Percentiles rank a stretch among this genome's conserved stretches.
phyloP scores from a whole-genome alignment of 805 yeast species.

The Cyberlindnera saturnus region DNA sequence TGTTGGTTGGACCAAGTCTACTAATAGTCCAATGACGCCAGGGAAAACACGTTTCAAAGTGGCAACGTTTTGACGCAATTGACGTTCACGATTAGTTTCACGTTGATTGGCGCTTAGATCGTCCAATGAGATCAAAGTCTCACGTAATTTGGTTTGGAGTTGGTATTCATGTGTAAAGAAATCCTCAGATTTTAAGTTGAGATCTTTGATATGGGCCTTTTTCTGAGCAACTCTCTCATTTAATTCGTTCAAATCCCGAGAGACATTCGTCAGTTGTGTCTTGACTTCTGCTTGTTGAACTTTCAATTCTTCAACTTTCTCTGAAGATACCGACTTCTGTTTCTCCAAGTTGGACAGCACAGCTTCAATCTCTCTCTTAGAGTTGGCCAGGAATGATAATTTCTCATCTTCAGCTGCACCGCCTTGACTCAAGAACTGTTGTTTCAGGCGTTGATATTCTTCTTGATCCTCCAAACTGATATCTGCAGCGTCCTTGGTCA shows the following conservation, averaged over 20 bases:
- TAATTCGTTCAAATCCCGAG: slow-evolving; percentile 23
- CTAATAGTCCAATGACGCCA: slow-evolving; percentile 76
- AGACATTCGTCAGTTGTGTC: slow-evolving; percentile 15
- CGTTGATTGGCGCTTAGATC: slow-evolving; percentile 72
- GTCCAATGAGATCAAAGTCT: slow-evolving; percentile 52
- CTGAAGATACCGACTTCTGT: slow-evolving; percentile 30
- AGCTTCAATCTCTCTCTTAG: slow-evolving; percentile 36
- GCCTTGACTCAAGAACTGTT: slow-evolving; percentile 49
- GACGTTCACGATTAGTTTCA: slow-evolving; percentile 65
- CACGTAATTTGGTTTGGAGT: slow-evolving; percentile 58
- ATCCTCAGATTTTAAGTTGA: slow-evolving; percentile 34
- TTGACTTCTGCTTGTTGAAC: slow-evolving; percentile 26
- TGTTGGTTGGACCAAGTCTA: slow-evolving; percentile 74
- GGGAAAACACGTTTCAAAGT: slow-evolving; percentile 70
- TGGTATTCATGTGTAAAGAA: slow-evolving; percentile 45
- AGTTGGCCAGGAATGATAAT: slow-evolving; percentile 34
- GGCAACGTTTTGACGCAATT: slow-evolving; percentile 65
- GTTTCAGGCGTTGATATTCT: slow-evolving; percentile 56
- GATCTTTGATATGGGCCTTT: slow-evolving; percentile 32
- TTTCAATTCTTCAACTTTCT: slow-evolving; percentile 30
- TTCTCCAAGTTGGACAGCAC: slow-evolving; percentile 33
- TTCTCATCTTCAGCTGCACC: slow-evolving; percentile 50
- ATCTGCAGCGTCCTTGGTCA: slow-evolving; percentile 26
- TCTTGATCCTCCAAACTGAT: slow-evolving; percentile 45
- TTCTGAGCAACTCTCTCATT: slow-evolving; percentile 34